Conservation (phyloP, 2,329 filamentous ascomycete genomes). For the Aureobasidium sp. region DNA sequence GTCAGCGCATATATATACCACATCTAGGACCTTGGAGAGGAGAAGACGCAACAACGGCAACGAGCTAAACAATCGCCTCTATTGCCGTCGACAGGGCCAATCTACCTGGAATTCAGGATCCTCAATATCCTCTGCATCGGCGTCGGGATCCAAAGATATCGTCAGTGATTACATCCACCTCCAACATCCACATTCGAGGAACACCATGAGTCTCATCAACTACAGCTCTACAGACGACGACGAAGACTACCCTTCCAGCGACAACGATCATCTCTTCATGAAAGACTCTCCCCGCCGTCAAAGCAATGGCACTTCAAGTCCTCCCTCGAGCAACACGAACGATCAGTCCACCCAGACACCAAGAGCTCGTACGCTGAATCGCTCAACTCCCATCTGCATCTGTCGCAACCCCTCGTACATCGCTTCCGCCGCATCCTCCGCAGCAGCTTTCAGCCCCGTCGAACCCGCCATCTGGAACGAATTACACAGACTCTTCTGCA, state of each 20-base stretch:
- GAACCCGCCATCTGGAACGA: conserved; percentile 3
- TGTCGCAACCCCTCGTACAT: neutral
- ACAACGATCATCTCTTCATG: conserved; percentile 7
- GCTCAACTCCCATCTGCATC: neutral
- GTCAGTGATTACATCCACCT: neutral
- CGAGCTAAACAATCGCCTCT: neutral
- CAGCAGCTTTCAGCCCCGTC: neutral
- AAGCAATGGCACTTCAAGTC: neutral
- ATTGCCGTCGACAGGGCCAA: neutral
- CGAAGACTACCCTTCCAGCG: conserved; percentile 1
- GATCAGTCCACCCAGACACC: neutral
- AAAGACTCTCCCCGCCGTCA: neutral
- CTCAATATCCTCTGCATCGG: neutral
- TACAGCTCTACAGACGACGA: neutral
- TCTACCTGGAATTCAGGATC: neutral
- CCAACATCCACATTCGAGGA: neutral
- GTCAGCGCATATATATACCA: neutral
- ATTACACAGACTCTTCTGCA: neutral
- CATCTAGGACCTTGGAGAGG: neutral
- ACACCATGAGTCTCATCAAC: neutral
- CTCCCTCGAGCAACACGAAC: neutral
- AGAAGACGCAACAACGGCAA: neutral
- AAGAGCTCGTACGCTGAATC: neutral
- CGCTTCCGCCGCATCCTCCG: neutral
- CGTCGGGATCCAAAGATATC: neutral